Evolutionary conservation across 1,284 basidiomycete species (phyloP).

Genomic region (Peniophora sp.): DNA sequence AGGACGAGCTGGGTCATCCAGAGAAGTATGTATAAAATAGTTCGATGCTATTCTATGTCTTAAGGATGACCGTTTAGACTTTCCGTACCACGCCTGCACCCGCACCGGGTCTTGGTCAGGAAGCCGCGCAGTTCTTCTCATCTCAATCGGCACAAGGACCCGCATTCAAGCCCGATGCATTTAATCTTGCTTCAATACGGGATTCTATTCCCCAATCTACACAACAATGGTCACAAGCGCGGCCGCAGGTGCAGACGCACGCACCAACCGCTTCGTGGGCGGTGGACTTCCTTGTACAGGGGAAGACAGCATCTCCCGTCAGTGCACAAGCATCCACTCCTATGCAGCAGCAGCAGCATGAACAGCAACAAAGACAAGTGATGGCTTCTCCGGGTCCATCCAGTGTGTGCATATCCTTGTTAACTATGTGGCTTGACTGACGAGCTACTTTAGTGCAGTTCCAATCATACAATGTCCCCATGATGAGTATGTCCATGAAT

Average conservation of each 20-base stretch:
- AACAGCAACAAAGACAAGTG: not conserved
- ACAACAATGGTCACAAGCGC: conserved; percentile 18
- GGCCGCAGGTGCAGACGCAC: conserved; percentile 19
- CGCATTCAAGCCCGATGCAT: conserved; percentile 30
- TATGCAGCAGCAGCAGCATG: conserved; percentile 3
- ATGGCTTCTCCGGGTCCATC: not conserved
- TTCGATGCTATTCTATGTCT: not conserved
- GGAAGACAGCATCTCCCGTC: conserved; percentile 12
- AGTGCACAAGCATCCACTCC: conserved; percentile 3
- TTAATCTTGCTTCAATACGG: conserved; percentile 52
- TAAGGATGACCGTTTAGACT: conserved; percentile 25
- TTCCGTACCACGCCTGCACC: conserved; percentile 50
- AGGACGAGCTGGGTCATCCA: conserved; percentile 46
- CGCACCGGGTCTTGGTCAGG: conserved; percentile 43
- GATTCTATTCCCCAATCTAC: conserved; percentile 37
- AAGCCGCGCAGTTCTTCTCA: conserved; percentile 64
- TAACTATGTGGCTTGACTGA: not conserved
- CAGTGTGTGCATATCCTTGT: conserved; percentile 1
- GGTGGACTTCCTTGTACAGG: conserved; percentile 47
- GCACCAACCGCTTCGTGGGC: conserved; percentile 41
- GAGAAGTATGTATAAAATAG: conserved; percentile 36
- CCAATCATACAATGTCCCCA: conserved; percentile 14
- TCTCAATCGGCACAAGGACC: conserved; percentile 18
- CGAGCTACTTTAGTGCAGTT: not conserved
- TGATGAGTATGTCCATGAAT: conserved; percentile 21